Evolutionary conservation across 1,284 basidiomycete species (phyloP), one percentile per base, ranked within the genome.

Genomic region (Fomitopsis palustris): DNA sequence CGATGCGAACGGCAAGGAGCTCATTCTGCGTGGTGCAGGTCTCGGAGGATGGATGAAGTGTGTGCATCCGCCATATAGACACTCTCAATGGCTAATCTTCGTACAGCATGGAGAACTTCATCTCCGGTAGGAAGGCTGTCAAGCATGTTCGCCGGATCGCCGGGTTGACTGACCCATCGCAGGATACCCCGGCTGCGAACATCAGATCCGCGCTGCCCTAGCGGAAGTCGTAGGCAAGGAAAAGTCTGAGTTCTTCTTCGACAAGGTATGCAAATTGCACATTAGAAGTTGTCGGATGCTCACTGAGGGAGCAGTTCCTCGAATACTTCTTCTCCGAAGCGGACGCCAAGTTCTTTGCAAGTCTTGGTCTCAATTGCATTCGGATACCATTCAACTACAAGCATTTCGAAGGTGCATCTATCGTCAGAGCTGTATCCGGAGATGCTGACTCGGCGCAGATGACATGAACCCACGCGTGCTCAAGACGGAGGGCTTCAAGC

Each of bases 161-260:
- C 3, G 51, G 16, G 29, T 21, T 21, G 52, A 21, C 16, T 38
- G 37, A 53, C 49, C 21, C 27, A 29, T 17, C 17, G 12, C 62
- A 78, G 80, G 84, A 10, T 85, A 80, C 64, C 82, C 84, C 54
- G 84, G 83, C 16, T 83, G 82, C 59, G 84, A 86, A 66, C 81
- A 78, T 68, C 84, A 87, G 70, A 85, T 91, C 55, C 84, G 90
- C 45, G 82, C 83, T 17, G 85, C 84, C 2, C 75, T 93, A n/a
- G 78, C 79, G 17, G 78, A 84, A 17, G 81, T 83, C 0, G 73
- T 93, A 19, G 90, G 90, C 1, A 63, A 80, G 58, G 78, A 85
- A 54, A 92, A 89, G 69, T 81, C 88, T 14, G 83, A 84, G 29
- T 88, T 85, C 74, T 92, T 92, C 77, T 93, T 92, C 65, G 87